These are phyloP conservation scores for Extremus antarcticus DNA, from an alignment of 495 filamentous ascomycete genomes.

Conservation along the genomic window DNA sequence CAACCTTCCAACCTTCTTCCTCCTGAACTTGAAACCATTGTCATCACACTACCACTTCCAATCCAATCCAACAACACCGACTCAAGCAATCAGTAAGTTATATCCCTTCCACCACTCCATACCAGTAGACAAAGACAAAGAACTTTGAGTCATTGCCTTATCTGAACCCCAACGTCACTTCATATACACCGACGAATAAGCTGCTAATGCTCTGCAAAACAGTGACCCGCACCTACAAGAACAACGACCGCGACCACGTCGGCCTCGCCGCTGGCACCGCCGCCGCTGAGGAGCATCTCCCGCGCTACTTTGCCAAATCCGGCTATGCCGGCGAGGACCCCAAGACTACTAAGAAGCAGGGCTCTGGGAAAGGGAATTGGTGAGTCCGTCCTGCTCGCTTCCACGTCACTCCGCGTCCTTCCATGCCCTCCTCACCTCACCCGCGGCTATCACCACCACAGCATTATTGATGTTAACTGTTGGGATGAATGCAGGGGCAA, in stretches of 20 bases:
- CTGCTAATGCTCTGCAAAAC: not conserved
- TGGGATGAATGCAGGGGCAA: conserved; percentile 54
- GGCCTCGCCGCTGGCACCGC: conserved; percentile 54
- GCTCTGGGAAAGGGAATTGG: conserved; percentile 89
- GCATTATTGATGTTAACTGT: not conserved
- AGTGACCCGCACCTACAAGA: conserved; percentile 96
- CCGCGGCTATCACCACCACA: not conserved
- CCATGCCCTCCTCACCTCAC: conserved; percentile 9
- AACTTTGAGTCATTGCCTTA: not conserved
- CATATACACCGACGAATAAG: not conserved
- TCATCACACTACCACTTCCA: not conserved
- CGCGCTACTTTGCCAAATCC: conserved; percentile 84
- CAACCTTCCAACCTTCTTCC: not conserved
- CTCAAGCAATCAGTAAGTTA: not conserved
- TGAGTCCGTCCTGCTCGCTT: conserved; percentile 35
- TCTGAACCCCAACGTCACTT: not conserved
- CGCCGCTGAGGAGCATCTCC: conserved; percentile 56
- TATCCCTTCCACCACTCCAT: no score
- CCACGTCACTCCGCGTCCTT: conserved; percentile 1
- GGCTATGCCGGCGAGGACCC: conserved; percentile 74
- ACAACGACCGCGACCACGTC: conserved; percentile 76
- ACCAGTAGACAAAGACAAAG: no score
- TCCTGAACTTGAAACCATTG: not conserved
- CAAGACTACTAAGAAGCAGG: conserved; percentile 93
- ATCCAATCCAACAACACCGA: not conserved